Percentiles rank a stretch among this genome's conserved stretches.
Conservation (phyloP, 805 yeast species). For the Millerozyma miso region DNA sequence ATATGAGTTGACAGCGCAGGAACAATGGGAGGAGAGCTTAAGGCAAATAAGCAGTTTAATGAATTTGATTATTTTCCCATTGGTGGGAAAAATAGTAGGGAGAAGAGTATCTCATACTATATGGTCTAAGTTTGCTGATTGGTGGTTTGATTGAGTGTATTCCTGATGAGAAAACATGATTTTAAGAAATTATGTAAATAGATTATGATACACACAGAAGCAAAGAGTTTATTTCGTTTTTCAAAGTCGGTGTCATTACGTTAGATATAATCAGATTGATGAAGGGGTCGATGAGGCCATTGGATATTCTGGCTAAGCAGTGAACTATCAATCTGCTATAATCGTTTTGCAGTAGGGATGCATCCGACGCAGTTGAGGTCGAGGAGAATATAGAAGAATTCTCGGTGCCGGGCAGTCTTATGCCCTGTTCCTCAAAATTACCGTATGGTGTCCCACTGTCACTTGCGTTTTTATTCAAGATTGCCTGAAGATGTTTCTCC, state of each 20-base stretch:
- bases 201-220: slow-evolving; percentile 15
- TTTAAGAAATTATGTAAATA: slow-evolving; percentile 5
- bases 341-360: slow-evolving; percentile 20
- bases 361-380: slow-evolving; percentile 21
- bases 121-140: slow-evolving; percentile 34
- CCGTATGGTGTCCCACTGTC: background rate
- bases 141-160: slow-evolving; percentile 23
- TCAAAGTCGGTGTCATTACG: slow-evolving; percentile 27
- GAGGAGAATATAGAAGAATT: slow-evolving; percentile 35
- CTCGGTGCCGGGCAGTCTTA: slow-evolving; percentile 14
- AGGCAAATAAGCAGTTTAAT: slow-evolving; percentile 55
- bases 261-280: slow-evolving; percentile 22
- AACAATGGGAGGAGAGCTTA: slow-evolving; percentile 71
- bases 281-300: slow-evolving; percentile 39
- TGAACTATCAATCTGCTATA: slow-evolving; percentile 25
- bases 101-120: slow-evolving; percentile 48
- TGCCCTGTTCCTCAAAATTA: background rate
- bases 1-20: slow-evolving; percentile 46
- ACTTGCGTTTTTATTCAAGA: background rate
- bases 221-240: slow-evolving; percentile 26
- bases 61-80: slow-evolving; percentile 58
- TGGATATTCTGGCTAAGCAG: slow-evolving; percentile 22
- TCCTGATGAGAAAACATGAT: background rate
- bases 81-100: slow-evolving; percentile 65
- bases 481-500: slow-evolving; percentile 17